Evolutionary conservation across 169 alveolate species (phyloP).

Genomic region (Cryptosporidium canis): DNA sequence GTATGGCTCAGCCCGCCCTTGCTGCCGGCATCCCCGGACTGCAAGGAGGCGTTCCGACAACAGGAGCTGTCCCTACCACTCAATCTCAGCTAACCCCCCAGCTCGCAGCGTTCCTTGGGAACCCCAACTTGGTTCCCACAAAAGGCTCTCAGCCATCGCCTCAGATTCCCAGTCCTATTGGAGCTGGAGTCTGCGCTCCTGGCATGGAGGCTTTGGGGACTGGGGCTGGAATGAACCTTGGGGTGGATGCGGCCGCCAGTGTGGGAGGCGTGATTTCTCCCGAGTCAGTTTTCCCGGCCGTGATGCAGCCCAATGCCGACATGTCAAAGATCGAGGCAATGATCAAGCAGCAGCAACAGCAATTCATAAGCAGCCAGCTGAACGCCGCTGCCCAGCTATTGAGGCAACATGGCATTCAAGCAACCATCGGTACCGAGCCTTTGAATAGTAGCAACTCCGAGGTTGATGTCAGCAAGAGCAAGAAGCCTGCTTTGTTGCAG

Average conservation of each 20-base stretch:
- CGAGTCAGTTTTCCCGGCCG: background rate
- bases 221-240: background rate
- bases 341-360: slow-evolving; percentile 52
- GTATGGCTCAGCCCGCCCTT: background rate
- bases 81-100: slow-evolving; percentile 58
- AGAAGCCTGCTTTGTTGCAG: slow-evolving; percentile 44
- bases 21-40: background rate
- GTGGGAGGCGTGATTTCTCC: background rate
- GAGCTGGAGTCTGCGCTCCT: background rate
- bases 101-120: slow-evolving; percentile 58
- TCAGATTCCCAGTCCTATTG: background rate
- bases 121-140: slow-evolving; percentile 57
- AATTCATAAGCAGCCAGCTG: slow-evolving; percentile 21
- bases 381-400: slow-evolving; percentile 60
- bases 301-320: slow-evolving; percentile 3
- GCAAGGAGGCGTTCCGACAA: background rate
- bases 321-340: slow-evolving; percentile 31
- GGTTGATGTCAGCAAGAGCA: background rate
- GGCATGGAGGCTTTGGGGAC: background rate
- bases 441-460: background rate
- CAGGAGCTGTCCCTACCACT: background rate
- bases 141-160: background rate
- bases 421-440: slow-evolving; percentile 58
- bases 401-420: slow-evolving; percentile 72
- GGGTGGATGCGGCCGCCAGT: background rate